Percentiles rank a stretch among this genome's conserved stretches.
Conservation (phyloP, 148 eudicot genomes). For the Rhododendron ovatum region DNA sequence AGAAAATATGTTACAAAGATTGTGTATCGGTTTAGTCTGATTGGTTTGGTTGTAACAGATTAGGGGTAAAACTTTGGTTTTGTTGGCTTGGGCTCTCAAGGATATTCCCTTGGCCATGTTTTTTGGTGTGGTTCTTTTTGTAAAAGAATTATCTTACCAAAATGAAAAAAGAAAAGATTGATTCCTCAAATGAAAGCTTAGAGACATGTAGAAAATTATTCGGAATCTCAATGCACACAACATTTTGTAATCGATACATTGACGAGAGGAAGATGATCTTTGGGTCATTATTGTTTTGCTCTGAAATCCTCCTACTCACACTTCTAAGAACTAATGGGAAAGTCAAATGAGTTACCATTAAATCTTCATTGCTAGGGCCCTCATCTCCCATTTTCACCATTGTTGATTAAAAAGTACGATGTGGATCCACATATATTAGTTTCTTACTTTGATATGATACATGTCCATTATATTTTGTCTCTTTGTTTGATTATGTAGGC, state of each 20-base stretch:
- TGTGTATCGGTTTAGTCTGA: no score
- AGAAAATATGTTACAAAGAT: background rate
- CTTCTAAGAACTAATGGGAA: background rate
- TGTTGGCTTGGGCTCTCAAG: no score
- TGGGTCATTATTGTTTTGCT: background rate
- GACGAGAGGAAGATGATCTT: background rate
- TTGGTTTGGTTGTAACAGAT: no score
- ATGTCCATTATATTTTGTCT: constrained; percentile 16
- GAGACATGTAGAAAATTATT: background rate
- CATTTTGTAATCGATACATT: background rate
- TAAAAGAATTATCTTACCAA: background rate
- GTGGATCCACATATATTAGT: background rate
- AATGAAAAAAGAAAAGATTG: background rate
- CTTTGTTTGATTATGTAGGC: constrained; percentile 15
- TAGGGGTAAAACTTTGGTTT: no score
- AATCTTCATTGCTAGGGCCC: constrained; percentile 16
- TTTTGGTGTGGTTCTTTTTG: no score
- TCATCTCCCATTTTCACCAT: constrained; percentile 1
- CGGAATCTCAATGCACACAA: background rate
- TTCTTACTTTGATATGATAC: constrained; percentile 12
- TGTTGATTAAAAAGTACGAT: background rate
- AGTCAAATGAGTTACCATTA: background rate
- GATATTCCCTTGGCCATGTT: background rate
- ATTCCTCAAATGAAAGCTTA: background rate
- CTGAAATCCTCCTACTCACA: background rate